Evolutionary conservation across 2,329 filamentous ascomycete genomes (phyloP), one percentile per base, ranked within the genome.

Genomic region (Epichloe gansuensis): DNA sequence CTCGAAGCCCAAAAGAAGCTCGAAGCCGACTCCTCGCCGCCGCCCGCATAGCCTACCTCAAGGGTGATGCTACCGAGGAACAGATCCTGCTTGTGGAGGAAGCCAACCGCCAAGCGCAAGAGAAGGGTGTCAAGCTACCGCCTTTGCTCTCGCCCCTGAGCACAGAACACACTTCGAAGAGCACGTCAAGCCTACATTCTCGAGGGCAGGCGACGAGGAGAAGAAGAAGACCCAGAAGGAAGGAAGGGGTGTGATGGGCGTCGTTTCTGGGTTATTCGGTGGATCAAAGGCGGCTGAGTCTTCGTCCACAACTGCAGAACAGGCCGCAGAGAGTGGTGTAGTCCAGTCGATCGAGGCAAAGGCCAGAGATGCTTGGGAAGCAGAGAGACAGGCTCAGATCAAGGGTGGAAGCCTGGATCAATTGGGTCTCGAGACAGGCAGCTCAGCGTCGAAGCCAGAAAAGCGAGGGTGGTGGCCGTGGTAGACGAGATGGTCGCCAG

Each of bases 11-110:
- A 81, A 62, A 72, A 72, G 65, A 68, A 73, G 55, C 69, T 81
- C 62, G 72, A 75, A 50, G 73, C 71, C 60, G 77, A 81, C 67
- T 71, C 72, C 74, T 82, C 52, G 73, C 77, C 57, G 72, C 73
- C 56, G 79, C 79, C 49, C 78, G 79, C 34, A 68, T 82, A 17
- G 78, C 79, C 55, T 82, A 80, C 68, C 77, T 82, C 69, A 75
- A 74, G 56, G 77, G 76, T 62, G 70, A 72, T 38, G 79, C 79
- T 28, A 77, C 74, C 52, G 72, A 76, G 45, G 77, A 79, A 46
- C 79, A 82, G 64, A 71, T 75, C 49, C 62, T 67, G 35, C 71
- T 81, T 53, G 79, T 82, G 48, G 79, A 82, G 59, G 77, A 80
- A 52, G 76, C 76, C 55, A 75, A 77, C 58, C 70, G 66, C 53